Evolutionary conservation across 495 filamentous ascomycete genomes (phyloP).

Genomic region (Hypoxylon rickii): DNA sequence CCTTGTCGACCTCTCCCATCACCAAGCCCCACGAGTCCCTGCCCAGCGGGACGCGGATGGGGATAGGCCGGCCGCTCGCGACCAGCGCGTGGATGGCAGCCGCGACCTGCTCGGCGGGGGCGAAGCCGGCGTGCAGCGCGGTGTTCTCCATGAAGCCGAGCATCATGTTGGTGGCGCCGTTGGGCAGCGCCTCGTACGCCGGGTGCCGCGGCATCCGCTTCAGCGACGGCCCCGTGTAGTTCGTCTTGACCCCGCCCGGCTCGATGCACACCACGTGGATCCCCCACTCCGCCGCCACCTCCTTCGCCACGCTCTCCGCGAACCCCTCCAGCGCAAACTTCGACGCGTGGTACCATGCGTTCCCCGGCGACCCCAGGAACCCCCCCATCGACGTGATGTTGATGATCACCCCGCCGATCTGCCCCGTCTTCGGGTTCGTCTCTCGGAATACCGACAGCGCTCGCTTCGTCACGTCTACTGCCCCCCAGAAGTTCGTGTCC

Average conservation of each 20-base stretch:
- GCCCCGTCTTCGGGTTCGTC: constrained; percentile 34
- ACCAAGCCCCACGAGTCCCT: neutral
- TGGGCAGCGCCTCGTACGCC: neutral
- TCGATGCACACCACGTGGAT: constrained; percentile 53
- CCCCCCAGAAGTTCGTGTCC: constrained; percentile 61
- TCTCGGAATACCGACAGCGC: constrained; percentile 55
- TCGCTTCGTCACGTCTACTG: constrained; percentile 48
- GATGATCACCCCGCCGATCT: constrained; percentile 54
- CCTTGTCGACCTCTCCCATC: neutral
- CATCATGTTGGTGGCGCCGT: neutral
- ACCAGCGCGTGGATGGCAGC: neutral
- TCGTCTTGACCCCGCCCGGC: constrained; percentile 56
- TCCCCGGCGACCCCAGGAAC: constrained; percentile 47
- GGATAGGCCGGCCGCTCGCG: neutral
- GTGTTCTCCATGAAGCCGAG: neutral
- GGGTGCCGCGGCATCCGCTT: neutral
- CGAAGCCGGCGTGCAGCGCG: neutral
- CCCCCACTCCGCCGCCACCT: constrained; percentile 57
- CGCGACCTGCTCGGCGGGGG: neutral
- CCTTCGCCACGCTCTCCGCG: constrained; percentile 57
- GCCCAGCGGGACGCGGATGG: neutral
- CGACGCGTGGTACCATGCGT: constrained; percentile 58
- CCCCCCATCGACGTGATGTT: constrained; percentile 62
- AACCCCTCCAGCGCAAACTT: constrained; percentile 62
- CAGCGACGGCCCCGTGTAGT: constrained; percentile 32